Evolutionary conservation across 805 yeast genomes (phyloP), one percentile per base, ranked within the genome.

Genomic region (Suhomyces canberraensis): DNA sequence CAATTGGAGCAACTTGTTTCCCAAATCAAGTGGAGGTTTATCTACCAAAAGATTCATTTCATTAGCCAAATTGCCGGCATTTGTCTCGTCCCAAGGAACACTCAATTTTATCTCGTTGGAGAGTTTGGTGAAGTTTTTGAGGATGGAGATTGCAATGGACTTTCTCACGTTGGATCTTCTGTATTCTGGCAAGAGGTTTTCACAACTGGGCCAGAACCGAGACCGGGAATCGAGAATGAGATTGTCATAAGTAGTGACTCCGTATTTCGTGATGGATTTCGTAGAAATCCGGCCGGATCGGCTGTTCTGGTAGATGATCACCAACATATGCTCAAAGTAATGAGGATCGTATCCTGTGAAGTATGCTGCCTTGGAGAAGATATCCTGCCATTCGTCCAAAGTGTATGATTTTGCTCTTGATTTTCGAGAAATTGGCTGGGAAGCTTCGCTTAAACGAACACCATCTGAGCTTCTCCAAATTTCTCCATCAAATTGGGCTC

Each of bases 31-130:
- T 0, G 95, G 88, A 0, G 75, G 57, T 36, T 62, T 66, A 3
- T 73, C 65, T 6, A 72, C 66, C 3, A 86, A 61, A 2, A 81
- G 61, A 3, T 50, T 50, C 82, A 90, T 81, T 11, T 63, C 44
- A 21, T 84, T 76, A 0, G 96, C 95, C 18, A 86, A 54, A 8
- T 74, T 73, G 0, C 97, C 98, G 1, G 96, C 96, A 36, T 75
- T 71, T 0, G 91, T 83, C 48, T 87, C 96, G 58, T 91, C 97
- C 70, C 71, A 66, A 8, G 39, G 41, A 28, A 33, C 47, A 6
- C 76, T 80, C 71, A 55, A 73, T 17, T 16, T 30, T 24, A 17
- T n/a, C 34, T 59, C 51, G 47, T 65, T 50, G 55, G 72, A 69
- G 46, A 87, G 54, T 18, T 73, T 65, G 3, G 87, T 79, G 52